A percentile compares a stretch with the other conserved stretches of the same genome.
Conservation (phyloP, 495 filamentous ascomycete species). For the Neurospora sp. region DNA sequence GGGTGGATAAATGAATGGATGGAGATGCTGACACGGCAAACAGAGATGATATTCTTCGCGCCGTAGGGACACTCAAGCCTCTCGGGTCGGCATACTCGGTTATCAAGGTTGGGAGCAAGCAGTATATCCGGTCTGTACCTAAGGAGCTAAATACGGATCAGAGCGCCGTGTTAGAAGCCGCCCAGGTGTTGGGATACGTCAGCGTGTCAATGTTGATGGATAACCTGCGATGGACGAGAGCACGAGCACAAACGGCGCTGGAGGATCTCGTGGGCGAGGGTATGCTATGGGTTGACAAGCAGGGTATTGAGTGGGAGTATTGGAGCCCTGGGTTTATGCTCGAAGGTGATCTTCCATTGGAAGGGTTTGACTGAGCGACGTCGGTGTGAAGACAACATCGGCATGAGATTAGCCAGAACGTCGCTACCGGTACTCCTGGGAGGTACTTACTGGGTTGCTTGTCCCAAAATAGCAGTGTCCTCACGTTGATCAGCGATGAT, state of each 20-base stretch:
- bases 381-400: not conserved
- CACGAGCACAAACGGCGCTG: slow-evolving; percentile 76
- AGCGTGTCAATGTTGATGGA: slow-evolving; percentile 82
- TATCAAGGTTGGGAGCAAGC: slow-evolving; percentile 66
- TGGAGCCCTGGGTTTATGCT: slow-evolving; percentile 71
- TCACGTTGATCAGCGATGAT: not conserved
- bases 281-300: slow-evolving; percentile 88
- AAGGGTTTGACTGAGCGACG: not conserved
- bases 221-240: slow-evolving; percentile 81
- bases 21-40: not conserved
- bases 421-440: not conserved
- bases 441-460: not conserved
- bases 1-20: not conserved
- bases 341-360: slow-evolving; percentile 9
- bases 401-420: not conserved
- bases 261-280: slow-evolving; percentile 87
- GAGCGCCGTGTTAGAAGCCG: slow-evolving; percentile 79
- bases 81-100: slow-evolving; percentile 82
- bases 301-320: slow-evolving; percentile 83
- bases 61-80: slow-evolving; percentile 78
- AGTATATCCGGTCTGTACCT: slow-evolving; percentile 85
- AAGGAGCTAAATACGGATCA: slow-evolving; percentile 97
- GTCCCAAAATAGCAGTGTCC: not conserved
- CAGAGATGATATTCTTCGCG: slow-evolving; percentile 84
- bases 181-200: slow-evolving; percentile 76